Conservation (phyloP, 75 land plant genomes). For the Chamaecyparis obtusa region DNA sequence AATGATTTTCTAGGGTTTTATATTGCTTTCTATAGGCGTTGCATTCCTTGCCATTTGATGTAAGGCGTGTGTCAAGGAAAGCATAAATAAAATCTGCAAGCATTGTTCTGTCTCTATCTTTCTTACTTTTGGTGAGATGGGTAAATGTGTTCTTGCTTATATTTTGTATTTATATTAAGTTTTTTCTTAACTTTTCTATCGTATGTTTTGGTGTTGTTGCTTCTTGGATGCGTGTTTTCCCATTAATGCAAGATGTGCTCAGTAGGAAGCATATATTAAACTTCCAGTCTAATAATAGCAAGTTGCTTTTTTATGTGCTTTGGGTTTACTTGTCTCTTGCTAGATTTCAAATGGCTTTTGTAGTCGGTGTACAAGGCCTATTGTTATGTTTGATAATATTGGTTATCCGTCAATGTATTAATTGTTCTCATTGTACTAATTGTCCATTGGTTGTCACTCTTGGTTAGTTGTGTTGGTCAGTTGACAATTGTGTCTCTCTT, state of each 20-base stretch:
- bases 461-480: too few relatives aligned
- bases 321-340: slow-evolving; percentile 11
- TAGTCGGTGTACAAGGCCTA: too few relatives aligned
- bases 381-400: too few relatives aligned
- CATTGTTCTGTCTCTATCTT: background rate
- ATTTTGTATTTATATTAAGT: background rate
- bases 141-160: background rate
- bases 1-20: background rate
- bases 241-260: background rate
- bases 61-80: slow-evolving; percentile 12
- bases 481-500: too few relatives aligned
- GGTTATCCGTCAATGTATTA: too few relatives aligned
- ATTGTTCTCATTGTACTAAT: too few relatives aligned
- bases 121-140: background rate
- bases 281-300: slow-evolving; percentile 1
- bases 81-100: slow-evolving; percentile 1
- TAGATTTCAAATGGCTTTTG: background rate
- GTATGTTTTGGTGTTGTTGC: background rate
- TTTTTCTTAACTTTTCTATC: background rate
- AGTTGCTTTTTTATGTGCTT: background rate
- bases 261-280: slow-evolving; percentile 14
- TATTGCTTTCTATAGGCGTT: slow-evolving; percentile 13
- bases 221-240: background rate
- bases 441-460: too few relatives aligned
- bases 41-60: background rate